Evolutionary conservation across 495 filamentous ascomycete genomes (phyloP), one percentile per base, ranked within the genome.

Genomic region (Xylaria castorea): DNA sequence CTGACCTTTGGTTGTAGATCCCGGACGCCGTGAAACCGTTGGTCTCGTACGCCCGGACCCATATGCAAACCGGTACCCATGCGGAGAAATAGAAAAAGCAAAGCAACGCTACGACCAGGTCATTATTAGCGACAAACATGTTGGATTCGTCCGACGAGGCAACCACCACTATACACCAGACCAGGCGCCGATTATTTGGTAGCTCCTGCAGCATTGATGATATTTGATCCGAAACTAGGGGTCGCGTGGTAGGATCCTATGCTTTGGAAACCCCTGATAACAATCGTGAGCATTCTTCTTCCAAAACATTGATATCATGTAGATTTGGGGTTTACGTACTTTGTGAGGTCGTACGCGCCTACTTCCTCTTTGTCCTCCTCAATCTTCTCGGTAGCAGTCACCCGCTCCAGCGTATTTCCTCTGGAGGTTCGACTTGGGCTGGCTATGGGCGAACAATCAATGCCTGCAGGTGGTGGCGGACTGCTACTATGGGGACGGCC

Each of bases 271-370:
- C 91, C 91, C 78, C 91, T 92, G 68, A 16, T 70, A 70, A 70
- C 61, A 48, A 76, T 83, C 77, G 32, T 72, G 58, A 83, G 81
- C 71, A 58, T 70, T 22, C 65, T 72, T 7, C 11, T 72, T 8
- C 12, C 25, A 55, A 38, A 32, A 30, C 57, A 16, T 16, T 9
- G n/a, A 44, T 44, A 36, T 40, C 25, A 51, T 20, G 20, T 42
- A 32, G 38, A 22, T 27, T 22, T 40, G 12, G 50, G n/a, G 1
- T 27, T 60, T 40, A 34, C 78, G 9, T 75, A 80, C 78, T 89
- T 90, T 58, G 91, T 87, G 51, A 93, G 81, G 78, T 93, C 91
- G 74, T 91, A 90, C 5, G 87, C 88, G 30, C 83, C 87, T 67
- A 87, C 86, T 74, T 83, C 81, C 42, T 78, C 79, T 32, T 81